These are phyloP conservation scores for Cruciata laevipes DNA, from an alignment of 257 asterid genomes.

Conservation along the genomic window DNA sequence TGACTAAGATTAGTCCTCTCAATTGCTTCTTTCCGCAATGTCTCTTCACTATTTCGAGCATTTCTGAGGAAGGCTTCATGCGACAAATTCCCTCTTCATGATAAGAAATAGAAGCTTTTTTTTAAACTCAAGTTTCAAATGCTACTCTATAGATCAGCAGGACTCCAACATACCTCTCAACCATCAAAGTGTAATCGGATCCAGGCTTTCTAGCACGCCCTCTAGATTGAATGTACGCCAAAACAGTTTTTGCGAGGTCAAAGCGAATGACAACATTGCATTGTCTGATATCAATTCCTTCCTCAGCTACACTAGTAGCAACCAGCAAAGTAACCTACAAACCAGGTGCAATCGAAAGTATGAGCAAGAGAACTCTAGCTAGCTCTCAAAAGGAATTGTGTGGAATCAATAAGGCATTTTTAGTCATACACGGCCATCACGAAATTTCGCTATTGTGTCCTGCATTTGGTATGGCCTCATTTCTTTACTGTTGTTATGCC, in stretches of 20 bases:
- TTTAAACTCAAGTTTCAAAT: conserved; percentile 1
- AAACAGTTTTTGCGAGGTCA: conserved; percentile 97
- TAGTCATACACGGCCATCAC: conserved; percentile 94
- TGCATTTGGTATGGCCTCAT: conserved; percentile 98
- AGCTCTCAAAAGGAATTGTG: conserved; percentile 5
- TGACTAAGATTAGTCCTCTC: conserved; percentile 99
- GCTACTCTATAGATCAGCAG: conserved; percentile 16
- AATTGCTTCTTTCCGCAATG: conserved; percentile 94
- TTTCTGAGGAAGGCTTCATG: conserved; percentile 85
- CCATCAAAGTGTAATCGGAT: conserved; percentile 97
- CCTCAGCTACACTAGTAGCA: conserved; percentile 99
- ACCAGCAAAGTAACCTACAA: conserved; percentile 87
- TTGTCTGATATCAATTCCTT: conserved; percentile 98
- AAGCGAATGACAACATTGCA: conserved; percentile 98
- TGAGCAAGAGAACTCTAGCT: conserved; percentile 4
- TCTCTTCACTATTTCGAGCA: conserved; percentile 96
- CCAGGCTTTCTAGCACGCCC: conserved; percentile 99
- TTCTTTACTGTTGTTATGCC: conserved; percentile 96
- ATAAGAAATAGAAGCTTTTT: conserved; percentile 13
- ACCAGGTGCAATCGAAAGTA: conserved; percentile 15
- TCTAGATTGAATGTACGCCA: conserved; percentile 98
- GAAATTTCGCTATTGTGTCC: conserved; percentile 85
- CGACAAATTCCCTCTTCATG: conserved; percentile 74
- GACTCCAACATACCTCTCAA: conserved; percentile 66
- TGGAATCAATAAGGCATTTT: conserved; percentile 10